Conservation (phyloP, 352 stramenopile species). For the Phytophthora pinifolia region DNA sequence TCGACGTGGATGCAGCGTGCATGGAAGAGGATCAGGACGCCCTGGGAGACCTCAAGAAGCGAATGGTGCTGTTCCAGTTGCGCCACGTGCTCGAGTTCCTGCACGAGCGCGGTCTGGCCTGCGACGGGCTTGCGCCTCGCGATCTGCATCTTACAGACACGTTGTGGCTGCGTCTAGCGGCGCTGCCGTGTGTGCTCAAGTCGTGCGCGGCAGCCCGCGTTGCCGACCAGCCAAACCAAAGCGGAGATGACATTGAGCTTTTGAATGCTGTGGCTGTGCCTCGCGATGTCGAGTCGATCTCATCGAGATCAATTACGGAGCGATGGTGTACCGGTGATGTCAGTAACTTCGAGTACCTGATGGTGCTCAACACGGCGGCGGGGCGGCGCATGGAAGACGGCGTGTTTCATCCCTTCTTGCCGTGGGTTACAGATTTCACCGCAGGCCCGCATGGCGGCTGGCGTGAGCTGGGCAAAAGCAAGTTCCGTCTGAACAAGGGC, state of each 20-base stretch:
- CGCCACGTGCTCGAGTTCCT: slow-evolving; percentile 45
- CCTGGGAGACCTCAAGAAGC: slow-evolving; percentile 57
- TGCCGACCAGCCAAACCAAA: neutral
- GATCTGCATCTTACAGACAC: slow-evolving; percentile 51
- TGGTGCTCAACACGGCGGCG: slow-evolving; percentile 90
- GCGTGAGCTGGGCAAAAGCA: slow-evolving; percentile 91
- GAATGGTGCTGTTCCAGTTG: slow-evolving; percentile 73
- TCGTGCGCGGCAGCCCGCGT: neutral
- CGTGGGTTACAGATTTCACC: slow-evolving; percentile 95
- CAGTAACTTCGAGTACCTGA: slow-evolving; percentile 94
- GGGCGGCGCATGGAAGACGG: slow-evolving; percentile 77
- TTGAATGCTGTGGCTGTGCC: slow-evolving; percentile 5
- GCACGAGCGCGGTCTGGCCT: slow-evolving; percentile 42
- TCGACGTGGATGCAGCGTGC: slow-evolving; percentile 12
- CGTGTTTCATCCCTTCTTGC: slow-evolving; percentile 93
- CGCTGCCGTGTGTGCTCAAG: slow-evolving; percentile 30
- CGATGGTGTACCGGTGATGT: slow-evolving; percentile 90
- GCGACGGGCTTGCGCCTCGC: slow-evolving; percentile 40
- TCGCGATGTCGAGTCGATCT: slow-evolving; percentile 16
- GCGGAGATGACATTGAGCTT: neutral
- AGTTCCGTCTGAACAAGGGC: slow-evolving; percentile 96
- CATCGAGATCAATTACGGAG: slow-evolving; percentile 62
- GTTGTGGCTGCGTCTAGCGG: slow-evolving; percentile 50
- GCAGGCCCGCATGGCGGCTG: slow-evolving; percentile 48
- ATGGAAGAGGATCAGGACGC: slow-evolving; percentile 25